phyloP scores from a whole-genome alignment of 1,139 yeast genomes.

The Arxiozyma bovina region DNA sequence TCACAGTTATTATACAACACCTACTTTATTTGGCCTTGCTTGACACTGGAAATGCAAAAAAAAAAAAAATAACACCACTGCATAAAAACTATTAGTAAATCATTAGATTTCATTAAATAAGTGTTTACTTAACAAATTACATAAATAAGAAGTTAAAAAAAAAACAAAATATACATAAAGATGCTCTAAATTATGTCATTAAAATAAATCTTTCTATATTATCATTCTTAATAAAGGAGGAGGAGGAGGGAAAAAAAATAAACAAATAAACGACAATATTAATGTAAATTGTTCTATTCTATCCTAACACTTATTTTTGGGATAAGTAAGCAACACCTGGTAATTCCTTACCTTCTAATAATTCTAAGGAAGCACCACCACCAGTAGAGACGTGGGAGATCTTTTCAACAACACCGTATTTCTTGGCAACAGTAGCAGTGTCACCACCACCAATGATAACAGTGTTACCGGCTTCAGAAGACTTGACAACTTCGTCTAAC shows the following conservation, averaged over 20 bases:
- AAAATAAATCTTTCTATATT: not conserved
- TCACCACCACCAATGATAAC: conserved; percentile 99
- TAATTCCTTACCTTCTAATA: conserved; percentile 16
- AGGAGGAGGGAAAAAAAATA: no score
- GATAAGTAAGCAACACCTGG: conserved; percentile 19
- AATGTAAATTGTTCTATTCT: not conserved
- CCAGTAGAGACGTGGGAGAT: conserved; percentile 96
- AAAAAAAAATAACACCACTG: no score
- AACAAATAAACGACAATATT: not conserved
- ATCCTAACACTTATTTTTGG: conserved; percentile 5
- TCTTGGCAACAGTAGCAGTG: conserved; percentile 97
- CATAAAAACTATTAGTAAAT: not conserved
- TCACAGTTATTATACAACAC: no score
- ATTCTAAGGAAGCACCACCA: conserved; percentile 83
- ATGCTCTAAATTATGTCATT: not conserved
- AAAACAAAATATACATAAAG: not conserved
- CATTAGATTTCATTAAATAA: conserved; percentile 3
- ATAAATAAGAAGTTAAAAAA: not conserved
- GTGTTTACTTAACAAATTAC: conserved; percentile 1
- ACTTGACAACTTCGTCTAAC: conserved; percentile 77
- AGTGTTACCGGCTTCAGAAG: conserved; percentile 81
- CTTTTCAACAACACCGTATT: conserved; percentile 88
- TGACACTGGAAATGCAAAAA: no score
- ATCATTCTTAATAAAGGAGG: no score
- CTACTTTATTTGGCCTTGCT: no score